A percentile compares a stretch with the other conserved stretches of the same genome.
Conservation (phyloP, 139 green algal genomes). For the Bryopsis sp. region DNA sequence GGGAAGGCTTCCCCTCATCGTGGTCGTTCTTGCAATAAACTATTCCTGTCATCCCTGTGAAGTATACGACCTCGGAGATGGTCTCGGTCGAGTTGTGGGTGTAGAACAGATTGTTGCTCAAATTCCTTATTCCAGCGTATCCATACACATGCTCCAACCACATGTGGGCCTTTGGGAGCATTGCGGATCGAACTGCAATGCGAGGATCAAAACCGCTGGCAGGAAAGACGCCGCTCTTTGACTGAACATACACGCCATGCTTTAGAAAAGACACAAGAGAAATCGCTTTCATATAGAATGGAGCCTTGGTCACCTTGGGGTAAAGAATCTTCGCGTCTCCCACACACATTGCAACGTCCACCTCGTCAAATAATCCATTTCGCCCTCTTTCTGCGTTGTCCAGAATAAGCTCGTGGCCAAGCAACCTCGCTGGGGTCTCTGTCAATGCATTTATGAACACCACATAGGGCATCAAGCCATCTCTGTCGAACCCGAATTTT, state of each 20-base stretch:
- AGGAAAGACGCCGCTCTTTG: conserved; percentile 42
- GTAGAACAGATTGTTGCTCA: conserved; percentile 46
- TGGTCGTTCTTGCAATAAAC: conserved; percentile 40
- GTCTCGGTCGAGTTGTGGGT: conserved; percentile 33
- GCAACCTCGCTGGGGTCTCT: conserved; percentile 25
- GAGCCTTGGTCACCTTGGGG: conserved; percentile 22
- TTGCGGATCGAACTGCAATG: conserved; percentile 32
- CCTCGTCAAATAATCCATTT: conserved; percentile 38
- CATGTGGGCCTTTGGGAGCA: conserved; percentile 39
- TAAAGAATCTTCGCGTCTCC: conserved; percentile 49
- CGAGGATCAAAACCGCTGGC: conserved; percentile 37
- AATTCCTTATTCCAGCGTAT: conserved; percentile 39
- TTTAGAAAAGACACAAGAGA: too few species aligned
- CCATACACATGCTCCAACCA: conserved; percentile 55
- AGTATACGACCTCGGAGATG: conserved; percentile 44
- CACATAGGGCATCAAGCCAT: conserved; percentile 45
- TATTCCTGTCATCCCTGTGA: conserved; percentile 39
- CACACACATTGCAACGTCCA: conserved; percentile 38
- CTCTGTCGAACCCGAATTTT: conserved; percentile 28
- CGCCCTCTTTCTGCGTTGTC: conserved; percentile 32
- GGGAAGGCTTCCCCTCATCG: conserved; percentile 25
- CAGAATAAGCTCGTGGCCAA: conserved; percentile 47
- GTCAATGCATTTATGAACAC: conserved; percentile 35
- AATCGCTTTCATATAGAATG: too few species aligned
- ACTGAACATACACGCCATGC: too few species aligned